These are phyloP conservation scores for Fragaria nilgerrensis DNA, from an alignment of 306 rosid species.

Conservation along the genomic window DNA sequence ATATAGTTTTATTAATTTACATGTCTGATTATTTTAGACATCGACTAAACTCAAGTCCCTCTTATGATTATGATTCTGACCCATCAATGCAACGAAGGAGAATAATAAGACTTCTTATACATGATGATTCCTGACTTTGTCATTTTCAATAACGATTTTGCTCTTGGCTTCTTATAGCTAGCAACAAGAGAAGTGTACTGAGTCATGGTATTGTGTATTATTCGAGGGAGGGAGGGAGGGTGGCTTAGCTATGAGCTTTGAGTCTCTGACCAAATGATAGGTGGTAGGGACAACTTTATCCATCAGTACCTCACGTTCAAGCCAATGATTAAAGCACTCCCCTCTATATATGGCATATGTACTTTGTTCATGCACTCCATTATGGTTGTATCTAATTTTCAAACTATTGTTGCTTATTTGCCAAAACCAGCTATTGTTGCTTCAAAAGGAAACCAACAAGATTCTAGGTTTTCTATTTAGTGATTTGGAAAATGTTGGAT, in stretches of 20 bases:
- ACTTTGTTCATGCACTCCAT: not conserved
- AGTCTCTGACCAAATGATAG: constrained; percentile 18
- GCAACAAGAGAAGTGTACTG: not conserved
- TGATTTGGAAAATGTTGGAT: not conserved
- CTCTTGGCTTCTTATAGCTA: not conserved
- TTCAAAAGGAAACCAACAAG: not conserved
- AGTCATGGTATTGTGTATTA: not conserved
- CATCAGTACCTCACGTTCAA: not conserved
- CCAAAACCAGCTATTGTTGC: not conserved
- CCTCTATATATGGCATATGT: not conserved
- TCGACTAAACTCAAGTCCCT: not conserved
- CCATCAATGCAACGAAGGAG: not conserved
- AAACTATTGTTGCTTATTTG: not conserved
- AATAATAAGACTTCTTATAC: not conserved
- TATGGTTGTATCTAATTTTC: not conserved
- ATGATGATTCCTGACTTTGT: constrained; percentile 6
- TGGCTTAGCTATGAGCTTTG: not conserved
- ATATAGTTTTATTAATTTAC: not conserved
- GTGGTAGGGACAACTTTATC: not conserved
- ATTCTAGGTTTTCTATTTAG: not conserved
- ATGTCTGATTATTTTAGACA: constrained; percentile 5
- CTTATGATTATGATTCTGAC: not conserved
- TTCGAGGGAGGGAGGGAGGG: not conserved
- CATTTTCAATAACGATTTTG: constrained; percentile 21
- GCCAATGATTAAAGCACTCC: not conserved